Conservation (phyloP, 2,329 filamentous ascomycete species). For the Monilinia polystroma region DNA sequence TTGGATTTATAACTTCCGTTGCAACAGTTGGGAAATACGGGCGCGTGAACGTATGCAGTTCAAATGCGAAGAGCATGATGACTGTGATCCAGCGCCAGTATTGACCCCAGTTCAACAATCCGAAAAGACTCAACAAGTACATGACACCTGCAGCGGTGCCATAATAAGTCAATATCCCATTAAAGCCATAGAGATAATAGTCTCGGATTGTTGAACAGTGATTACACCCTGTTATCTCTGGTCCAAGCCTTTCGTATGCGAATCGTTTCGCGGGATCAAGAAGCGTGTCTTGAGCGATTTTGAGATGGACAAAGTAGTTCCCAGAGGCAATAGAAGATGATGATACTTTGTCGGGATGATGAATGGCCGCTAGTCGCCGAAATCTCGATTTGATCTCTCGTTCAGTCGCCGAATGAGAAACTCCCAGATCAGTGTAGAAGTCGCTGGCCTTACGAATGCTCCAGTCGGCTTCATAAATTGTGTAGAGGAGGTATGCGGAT, state of each 20-base stretch:
- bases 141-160: constrained; percentile 55
- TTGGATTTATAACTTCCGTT: constrained; percentile 47
- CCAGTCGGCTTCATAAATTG: constrained; percentile 87
- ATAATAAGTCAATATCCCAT: constrained; percentile 61
- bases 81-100: constrained; percentile 65
- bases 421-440: constrained; percentile 76
- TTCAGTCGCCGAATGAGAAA: constrained; percentile 68
- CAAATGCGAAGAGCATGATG: constrained; percentile 53
- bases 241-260: constrained; percentile 87
- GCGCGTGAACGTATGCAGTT: constrained; percentile 56
- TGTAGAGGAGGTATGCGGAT: constrained; percentile 81
- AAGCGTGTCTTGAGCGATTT: constrained; percentile 78
- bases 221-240: constrained; percentile 65
- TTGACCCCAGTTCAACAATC: constrained; percentile 65
- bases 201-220: constrained; percentile 68
- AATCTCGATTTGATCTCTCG: constrained; percentile 81
- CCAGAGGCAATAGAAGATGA: constrained; percentile 38
- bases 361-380: constrained; percentile 30
- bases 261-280: constrained; percentile 74
- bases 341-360: constrained; percentile 50
- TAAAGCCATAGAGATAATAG: constrained; percentile 68
- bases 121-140: constrained; percentile 61
- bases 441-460: constrained; percentile 68
- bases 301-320: constrained; percentile 75
- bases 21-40: constrained; percentile 51